Conservation (phyloP, 148 eudicot species). For the Rhododendron griersonianum region DNA sequence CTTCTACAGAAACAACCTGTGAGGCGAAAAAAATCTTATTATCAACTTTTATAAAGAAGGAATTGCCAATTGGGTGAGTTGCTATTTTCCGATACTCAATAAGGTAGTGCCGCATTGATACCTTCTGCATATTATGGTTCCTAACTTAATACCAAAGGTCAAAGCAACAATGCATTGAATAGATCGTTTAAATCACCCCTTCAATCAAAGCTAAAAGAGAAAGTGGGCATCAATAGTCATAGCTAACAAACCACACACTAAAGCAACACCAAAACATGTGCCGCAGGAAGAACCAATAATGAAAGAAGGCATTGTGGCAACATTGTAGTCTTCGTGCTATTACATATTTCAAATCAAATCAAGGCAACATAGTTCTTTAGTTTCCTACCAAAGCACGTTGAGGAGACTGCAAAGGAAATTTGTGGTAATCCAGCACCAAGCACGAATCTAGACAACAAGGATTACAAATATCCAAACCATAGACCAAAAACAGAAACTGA, state of each 20-base stretch:
- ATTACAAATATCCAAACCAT: too few relatives aligned
- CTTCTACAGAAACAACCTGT: conserved; percentile 84
- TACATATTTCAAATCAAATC: neutral
- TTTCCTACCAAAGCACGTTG: neutral
- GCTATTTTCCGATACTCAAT: neutral
- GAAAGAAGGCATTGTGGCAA: neutral
- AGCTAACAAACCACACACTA: too few relatives aligned
- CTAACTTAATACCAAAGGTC: too few relatives aligned
- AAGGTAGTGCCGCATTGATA: neutral
- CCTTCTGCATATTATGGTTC: neutral
- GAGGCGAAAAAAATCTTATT: conserved; percentile 3
- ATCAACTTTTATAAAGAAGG: neutral
- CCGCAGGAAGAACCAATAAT: neutral
- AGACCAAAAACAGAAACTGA: too few relatives aligned
- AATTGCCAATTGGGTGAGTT: neutral
- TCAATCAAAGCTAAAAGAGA: neutral
- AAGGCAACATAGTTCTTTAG: neutral
- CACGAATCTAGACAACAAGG: neutral
- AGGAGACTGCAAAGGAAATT: neutral
- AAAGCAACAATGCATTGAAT: too few relatives aligned
- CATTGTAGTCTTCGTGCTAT: neutral
- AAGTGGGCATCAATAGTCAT: neutral
- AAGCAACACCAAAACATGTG: neutral
- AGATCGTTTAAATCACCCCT: neutral
- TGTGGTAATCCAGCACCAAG: neutral